Evolutionary conservation across 805 yeast species (phyloP).

Genomic region (Schizosaccharomyces cryophilus): DNA sequence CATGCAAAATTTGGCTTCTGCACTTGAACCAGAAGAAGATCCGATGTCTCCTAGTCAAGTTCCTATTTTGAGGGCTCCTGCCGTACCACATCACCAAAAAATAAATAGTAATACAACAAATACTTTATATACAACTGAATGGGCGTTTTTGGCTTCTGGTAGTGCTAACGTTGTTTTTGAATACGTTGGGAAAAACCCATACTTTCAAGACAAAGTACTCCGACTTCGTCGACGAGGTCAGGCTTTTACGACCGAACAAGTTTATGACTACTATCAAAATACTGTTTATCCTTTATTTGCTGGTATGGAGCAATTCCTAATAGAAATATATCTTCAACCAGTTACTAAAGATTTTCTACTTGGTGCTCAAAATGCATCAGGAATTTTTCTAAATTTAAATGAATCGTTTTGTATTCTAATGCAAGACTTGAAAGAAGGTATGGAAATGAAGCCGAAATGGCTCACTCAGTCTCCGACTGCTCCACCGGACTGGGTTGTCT

Average conservation of each 20-base stretch:
- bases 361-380: neutral
- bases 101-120: too few species aligned
- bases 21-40: neutral
- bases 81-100: too few species aligned
- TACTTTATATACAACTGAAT: neutral
- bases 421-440: neutral
- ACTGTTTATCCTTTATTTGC: neutral
- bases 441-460: conserved; percentile 1
- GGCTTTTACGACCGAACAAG: neutral
- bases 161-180: neutral
- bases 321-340: neutral
- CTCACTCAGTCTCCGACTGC: neutral
- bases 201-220: neutral
- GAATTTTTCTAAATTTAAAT: neutral
- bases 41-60: neutral
- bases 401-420: neutral
- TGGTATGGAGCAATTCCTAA: neutral
- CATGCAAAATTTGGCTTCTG: neutral
- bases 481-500: neutral
- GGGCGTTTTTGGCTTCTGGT: neutral
- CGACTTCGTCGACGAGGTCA: neutral
- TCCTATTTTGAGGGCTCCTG: neutral
- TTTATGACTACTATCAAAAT: neutral
- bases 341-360: neutral
- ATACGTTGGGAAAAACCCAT: neutral